These are phyloP conservation scores for Apiospora sp. DNA, from an alignment of 2,329 filamentous ascomycete genomes.

Conservation along the genomic window DNA sequence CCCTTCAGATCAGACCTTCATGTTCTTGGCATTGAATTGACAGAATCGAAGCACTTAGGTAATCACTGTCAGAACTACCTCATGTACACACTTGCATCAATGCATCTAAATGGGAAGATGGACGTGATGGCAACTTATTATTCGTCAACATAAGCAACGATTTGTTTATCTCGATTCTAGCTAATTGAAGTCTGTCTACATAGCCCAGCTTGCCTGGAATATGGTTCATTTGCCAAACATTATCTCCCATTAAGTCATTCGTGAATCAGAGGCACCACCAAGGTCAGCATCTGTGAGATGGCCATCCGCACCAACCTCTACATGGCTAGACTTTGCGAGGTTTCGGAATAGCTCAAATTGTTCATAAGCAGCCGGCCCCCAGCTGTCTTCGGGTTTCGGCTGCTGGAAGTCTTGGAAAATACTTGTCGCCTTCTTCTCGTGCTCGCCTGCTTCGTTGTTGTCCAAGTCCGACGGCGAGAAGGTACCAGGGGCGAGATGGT, in stretches of 20 bases:
- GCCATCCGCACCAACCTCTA: constrained; percentile 21
- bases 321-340: constrained; percentile 34
- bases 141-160: neutral
- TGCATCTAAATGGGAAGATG: neutral
- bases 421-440: constrained; percentile 38
- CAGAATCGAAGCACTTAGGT: neutral
- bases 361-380: constrained; percentile 38
- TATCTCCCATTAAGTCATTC: neutral
- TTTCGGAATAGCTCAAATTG: constrained; percentile 36
- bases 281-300: constrained; percentile 21
- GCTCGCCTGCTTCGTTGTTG: constrained; percentile 33
- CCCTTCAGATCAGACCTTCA: neutral
- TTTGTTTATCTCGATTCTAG: neutral
- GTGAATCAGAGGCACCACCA: neutral
- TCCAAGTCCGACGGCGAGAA: constrained; percentile 30
- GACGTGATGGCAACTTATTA: neutral
- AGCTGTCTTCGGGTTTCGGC: constrained; percentile 34
- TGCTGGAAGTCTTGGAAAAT: constrained; percentile 42
- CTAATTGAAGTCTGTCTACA: neutral
- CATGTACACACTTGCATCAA: neutral
- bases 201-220: neutral
- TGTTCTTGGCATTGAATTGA: neutral
- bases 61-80: neutral
- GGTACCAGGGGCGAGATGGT: constrained; percentile 34
- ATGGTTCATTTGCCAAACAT: neutral